These are phyloP conservation scores for Boletus rubescentipes DNA, from an alignment of 768 basidiomycete species.

Conservation along the genomic window DNA sequence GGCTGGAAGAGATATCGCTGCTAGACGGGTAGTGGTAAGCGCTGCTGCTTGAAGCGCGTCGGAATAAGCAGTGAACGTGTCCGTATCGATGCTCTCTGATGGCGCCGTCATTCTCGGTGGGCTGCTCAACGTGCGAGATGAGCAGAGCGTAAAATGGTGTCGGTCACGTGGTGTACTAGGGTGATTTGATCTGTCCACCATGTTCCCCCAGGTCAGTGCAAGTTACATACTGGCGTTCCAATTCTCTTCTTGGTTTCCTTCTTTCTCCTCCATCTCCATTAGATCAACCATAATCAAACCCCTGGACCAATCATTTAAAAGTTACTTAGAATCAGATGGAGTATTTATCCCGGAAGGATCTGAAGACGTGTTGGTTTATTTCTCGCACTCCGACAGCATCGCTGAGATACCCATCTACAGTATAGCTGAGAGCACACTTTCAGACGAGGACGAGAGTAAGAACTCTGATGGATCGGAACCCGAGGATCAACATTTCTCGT, in stretches of 20 bases:
- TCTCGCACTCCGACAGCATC: not conserved
- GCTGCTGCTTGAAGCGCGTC: conserved; percentile 57
- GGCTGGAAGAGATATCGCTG: conserved; percentile 56
- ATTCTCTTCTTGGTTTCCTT: conserved; percentile 84
- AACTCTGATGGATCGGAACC: conserved; percentile 37
- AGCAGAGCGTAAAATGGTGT: not conserved
- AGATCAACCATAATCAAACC: conserved; percentile 76
- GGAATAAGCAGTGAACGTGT: conserved; percentile 54
- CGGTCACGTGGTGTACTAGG: conserved; percentile 10
- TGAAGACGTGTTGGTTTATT: conserved; percentile 62
- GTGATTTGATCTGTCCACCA: not conserved
- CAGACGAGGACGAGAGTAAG: conserved; percentile 52
- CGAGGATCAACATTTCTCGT: conserved; percentile 49
- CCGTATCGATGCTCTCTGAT: conserved; percentile 17
- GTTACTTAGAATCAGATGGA: conserved; percentile 82
- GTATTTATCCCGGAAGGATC: conserved; percentile 81
- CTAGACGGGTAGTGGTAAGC: conserved; percentile 60
- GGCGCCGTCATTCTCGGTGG: conserved; percentile 13
- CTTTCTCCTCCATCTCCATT: conserved; percentile 60
- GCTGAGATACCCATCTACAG: conserved; percentile 33
- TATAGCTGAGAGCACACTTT: conserved; percentile 52
- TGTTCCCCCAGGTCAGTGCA: conserved; percentile 53
- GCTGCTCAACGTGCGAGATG: not conserved
- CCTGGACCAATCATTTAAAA: conserved; percentile 57
- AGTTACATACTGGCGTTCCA: conserved; percentile 69